phyloP scores from a whole-genome alignment of 2,329 filamentous ascomycete species.

The Kalmusia sp. region DNA sequence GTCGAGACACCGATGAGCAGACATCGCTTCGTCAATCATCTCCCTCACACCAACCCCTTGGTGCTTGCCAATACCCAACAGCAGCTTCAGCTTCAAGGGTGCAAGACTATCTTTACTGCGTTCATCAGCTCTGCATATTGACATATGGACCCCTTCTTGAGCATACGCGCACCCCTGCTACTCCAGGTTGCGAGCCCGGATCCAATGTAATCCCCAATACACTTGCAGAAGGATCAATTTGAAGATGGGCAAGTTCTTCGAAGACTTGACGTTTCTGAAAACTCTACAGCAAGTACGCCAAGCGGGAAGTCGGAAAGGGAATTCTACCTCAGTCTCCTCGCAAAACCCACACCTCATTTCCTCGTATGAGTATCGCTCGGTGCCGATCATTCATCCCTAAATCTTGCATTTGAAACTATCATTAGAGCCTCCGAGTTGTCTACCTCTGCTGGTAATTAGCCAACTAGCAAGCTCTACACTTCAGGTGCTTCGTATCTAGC shows the following conservation, averaged over 20 bases:
- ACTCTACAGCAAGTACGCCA: not conserved
- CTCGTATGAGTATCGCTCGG: not conserved
- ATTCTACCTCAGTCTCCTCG: not conserved
- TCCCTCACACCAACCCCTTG: not conserved
- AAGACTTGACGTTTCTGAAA: slow-evolving; percentile 4
- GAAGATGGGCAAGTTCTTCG: no score
- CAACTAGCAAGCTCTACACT: not conserved
- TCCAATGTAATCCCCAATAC: no score
- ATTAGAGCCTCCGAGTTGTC: no score
- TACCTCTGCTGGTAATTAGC: not conserved
- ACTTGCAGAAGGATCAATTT: no score
- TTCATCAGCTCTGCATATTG: no score
- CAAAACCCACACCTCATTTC: not conserved
- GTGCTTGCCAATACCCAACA: not conserved
- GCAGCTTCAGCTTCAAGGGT: not conserved
- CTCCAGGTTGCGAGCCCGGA: no score
- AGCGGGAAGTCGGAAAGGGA: not conserved
- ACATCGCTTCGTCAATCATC: not conserved
- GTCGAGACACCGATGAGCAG: not conserved
- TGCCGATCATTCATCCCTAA: not conserved
- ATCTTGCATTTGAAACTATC: no score
- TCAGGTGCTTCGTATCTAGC: no score
- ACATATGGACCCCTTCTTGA: no score
- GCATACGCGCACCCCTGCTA: no score
- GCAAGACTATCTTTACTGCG: no score